These are phyloP conservation scores for Schizothecium vesticola DNA, from an alignment of 495 filamentous ascomycete genomes.

Conservation along the genomic window DNA sequence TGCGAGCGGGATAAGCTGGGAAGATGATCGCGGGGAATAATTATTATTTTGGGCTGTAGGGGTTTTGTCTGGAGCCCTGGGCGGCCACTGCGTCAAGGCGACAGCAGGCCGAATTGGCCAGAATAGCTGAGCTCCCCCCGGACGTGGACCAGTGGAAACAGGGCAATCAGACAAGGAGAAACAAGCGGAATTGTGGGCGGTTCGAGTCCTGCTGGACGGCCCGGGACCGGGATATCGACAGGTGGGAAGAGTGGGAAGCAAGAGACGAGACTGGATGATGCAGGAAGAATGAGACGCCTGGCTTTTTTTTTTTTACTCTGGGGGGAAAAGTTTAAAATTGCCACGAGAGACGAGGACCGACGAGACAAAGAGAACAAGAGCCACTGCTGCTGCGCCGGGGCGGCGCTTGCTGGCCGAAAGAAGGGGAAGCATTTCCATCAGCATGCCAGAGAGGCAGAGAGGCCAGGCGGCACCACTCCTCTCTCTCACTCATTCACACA, in stretches of 20 bases:
- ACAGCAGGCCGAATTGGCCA: constrained; percentile 17
- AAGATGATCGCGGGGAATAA: constrained; percentile 29
- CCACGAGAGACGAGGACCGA: background rate
- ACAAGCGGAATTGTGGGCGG: constrained; percentile 7
- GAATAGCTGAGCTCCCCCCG: constrained; percentile 10
- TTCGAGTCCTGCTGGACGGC: background rate
- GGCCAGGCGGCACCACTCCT: background rate
- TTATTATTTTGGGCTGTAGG: constrained; percentile 34
- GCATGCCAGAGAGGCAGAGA: background rate
- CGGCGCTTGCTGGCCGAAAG: background rate
- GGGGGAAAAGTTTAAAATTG: background rate
- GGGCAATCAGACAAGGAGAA: constrained; percentile 11
- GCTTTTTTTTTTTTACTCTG: background rate
- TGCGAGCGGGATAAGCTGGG: constrained; percentile 13
- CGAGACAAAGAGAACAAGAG: background rate
- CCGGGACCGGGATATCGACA: background rate
- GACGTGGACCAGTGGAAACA: constrained; percentile 8
- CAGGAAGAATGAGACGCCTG: background rate
- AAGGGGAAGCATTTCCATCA: background rate
- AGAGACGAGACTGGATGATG: background rate
- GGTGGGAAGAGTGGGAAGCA: background rate
- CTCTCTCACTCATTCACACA: background rate
- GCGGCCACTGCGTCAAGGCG: constrained; percentile 19
- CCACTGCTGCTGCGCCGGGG: background rate
- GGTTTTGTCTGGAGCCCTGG: constrained; percentile 19